phyloP scores from a whole-genome alignment of 352 stramenopile species.

The Phytophthora ohioensis region DNA sequence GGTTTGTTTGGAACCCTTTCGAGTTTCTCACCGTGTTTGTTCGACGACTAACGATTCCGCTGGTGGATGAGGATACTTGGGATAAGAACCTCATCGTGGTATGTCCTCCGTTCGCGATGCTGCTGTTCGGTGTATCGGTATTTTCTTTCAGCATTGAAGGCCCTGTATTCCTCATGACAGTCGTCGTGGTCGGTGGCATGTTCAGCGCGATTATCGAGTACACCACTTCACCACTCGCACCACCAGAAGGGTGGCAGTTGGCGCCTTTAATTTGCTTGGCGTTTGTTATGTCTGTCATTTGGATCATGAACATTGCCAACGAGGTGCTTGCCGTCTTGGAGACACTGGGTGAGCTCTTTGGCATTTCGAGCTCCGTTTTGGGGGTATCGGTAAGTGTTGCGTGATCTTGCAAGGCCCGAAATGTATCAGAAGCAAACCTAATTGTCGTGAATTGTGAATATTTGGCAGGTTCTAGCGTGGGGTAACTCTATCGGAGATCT shows the following conservation, averaged over 20 bases:
- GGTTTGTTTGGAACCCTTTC: slow-evolving; percentile 75
- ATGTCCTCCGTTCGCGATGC: slow-evolving; percentile 68
- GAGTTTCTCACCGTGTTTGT: slow-evolving; percentile 76
- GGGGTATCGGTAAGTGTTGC: slow-evolving; percentile 71
- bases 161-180: slow-evolving; percentile 50
- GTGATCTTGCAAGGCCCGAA: neutral
- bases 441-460: slow-evolving; percentile 23
- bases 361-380: slow-evolving; percentile 79
- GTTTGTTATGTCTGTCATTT: slow-evolving; percentile 88
- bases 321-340: slow-evolving; percentile 81
- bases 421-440: neutral
- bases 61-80: slow-evolving; percentile 86
- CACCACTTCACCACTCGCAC: slow-evolving; percentile 50
- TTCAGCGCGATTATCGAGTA: slow-evolving; percentile 58
- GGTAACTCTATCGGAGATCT: slow-evolving; percentile 85
- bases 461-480: slow-evolving; percentile 71
- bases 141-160: slow-evolving; percentile 62
- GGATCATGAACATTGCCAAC: slow-evolving; percentile 89
- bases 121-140: slow-evolving; percentile 63
- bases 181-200: slow-evolving; percentile 54
- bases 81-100: slow-evolving; percentile 77
- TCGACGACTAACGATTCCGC: slow-evolving; percentile 74
- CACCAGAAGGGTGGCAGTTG: slow-evolving; percentile 57
- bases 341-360: slow-evolving; percentile 75
- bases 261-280: slow-evolving; percentile 73